Base-by-base conservation (phyloP, 202 grass and related monocot genomes). In the Saccharum hybrid region DNA sequence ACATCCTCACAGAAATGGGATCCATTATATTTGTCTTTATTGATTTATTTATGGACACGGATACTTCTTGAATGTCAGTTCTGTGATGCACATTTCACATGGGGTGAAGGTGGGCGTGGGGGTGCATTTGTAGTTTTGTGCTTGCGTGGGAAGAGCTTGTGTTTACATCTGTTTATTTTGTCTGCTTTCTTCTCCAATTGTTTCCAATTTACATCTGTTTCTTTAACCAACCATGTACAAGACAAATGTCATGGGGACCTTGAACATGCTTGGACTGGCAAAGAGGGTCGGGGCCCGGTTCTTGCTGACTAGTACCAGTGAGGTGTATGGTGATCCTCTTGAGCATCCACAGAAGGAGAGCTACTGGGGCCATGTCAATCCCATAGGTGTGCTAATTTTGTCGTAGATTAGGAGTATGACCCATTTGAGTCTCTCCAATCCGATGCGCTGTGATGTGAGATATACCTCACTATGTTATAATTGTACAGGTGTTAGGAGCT, bases 241-340 rank as follows among this genome's bases (percentile, higher is more conserved):
- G 86, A 99, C 96, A 82, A 99, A 99, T 89, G 96, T 99, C 54
- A 94, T 99, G 96, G 93, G 96, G 74, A 99, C 91, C 2, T 85
- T 99, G 80, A 99, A 99, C 81, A 99, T 99, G 96, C 77, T 99
- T 64, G 96, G 96, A 36, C 76, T 99, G 84, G 96, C 93, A 11
- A 99, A 99, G 86, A 99, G 96, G 72, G 90, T 99, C 2, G 91
- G 93, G 12, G 96, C 91, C 56, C 49, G 91, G 63, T 99, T 99
- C 71, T 88, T 99, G 82, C 66, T 96, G 71, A 99, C 96, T n/a
- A 99, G 96, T 88, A 94, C 91, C 66, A 94, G 96, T 28, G 93
- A 99, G 79, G 96, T 96, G 49, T 99, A 92, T 61, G 93, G 93
- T 42, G 96, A 99, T 74, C 96, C 93, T 66, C 88, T 99, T 78